Evolutionary conservation across 352 stramenopile genomes (phyloP), one percentile per base, ranked within the genome.

Genomic region (Phytophthora hybrid): DNA sequence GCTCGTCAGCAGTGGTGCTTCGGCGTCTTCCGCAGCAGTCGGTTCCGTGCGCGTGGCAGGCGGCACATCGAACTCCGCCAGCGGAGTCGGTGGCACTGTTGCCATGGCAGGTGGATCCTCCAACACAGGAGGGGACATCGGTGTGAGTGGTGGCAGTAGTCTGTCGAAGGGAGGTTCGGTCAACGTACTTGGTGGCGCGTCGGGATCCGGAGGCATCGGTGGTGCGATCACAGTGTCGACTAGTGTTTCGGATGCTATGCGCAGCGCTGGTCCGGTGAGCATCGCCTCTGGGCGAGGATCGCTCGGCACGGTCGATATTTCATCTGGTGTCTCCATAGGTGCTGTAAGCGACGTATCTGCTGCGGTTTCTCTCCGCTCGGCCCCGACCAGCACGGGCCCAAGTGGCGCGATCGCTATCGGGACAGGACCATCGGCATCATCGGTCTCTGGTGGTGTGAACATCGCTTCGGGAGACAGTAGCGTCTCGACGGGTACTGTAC

Each of bases 131-230:
- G 60, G 59, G 8, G 21, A 46, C 10, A 54, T 51, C 47, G 11
- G 31, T 23, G 29, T 65, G 44, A 32, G 26, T 26, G 59, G 59
- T 29, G 59, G 59, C 29, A 78, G 58, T 26, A 68, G 76, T 34
- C 34, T 57, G 49, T 70, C 59, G 60, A 73, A 58, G 13, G 76
- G 72, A 59, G 72, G 76, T 5, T 72, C 73, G 51, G 74, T 82
- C 21, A 75, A 75, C 23, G 51, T 57, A 16, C 47, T 56, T 13
- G 54, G 29, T n/a, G 60, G 58, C 11, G 59, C 31, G 11, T 58
- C 60, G 23, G 60, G 23, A 8, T 66, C 63, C 16, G 58, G 46
- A 11, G 60, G 29, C 9, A 59, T 19, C 23, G 63, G 63, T 29
- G 63, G 63, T 21, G 44, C 31, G 4, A 34, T 71, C 19, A 59